A percentile compares a stretch with the other conserved stretches of the same genome.
Evolutionary conservation across 2,329 filamentous ascomycete species (phyloP).

Genomic region (Lecanicillium sp.): DNA sequence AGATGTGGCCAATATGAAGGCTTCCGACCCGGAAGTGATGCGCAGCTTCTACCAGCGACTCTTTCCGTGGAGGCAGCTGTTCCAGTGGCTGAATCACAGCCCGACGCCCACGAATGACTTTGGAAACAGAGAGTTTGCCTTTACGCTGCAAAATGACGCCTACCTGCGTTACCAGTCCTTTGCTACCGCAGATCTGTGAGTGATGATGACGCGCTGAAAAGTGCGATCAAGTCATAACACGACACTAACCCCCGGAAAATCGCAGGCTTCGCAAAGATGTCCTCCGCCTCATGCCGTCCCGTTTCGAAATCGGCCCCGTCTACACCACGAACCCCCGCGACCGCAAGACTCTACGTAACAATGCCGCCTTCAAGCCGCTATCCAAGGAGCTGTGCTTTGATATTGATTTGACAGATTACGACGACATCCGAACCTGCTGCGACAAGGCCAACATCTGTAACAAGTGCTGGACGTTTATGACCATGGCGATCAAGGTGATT

Average conservation of each 20-base stretch:
- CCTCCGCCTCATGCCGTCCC: conserved; percentile 75
- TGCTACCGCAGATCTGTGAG: conserved; percentile 44
- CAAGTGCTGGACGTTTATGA: conserved; percentile 96
- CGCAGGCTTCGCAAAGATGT: conserved; percentile 81
- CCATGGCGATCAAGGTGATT: conserved; percentile 93
- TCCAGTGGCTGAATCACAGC: conserved; percentile 97
- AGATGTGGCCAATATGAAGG: conserved; percentile 29
- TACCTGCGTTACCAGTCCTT: conserved; percentile 85
- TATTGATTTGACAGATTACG: conserved; percentile 99
- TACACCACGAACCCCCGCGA: conserved; percentile 93
- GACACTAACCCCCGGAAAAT: conserved; percentile 5
- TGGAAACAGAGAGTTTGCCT: conserved; percentile 88
- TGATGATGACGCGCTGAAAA: background rate
- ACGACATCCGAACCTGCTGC: conserved; percentile 93
- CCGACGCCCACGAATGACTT: conserved; percentile 82
- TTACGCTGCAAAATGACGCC: conserved; percentile 86
- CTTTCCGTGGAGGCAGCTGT: conserved; percentile 89
- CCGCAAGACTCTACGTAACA: conserved; percentile 76
- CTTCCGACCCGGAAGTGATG: conserved; percentile 77
- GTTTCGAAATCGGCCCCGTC: conserved; percentile 98
- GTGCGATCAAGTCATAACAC: background rate
- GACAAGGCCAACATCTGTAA: conserved; percentile 86
- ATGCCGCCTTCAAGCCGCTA: conserved; percentile 74
- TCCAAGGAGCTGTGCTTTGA: conserved; percentile 96
- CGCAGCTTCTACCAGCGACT: conserved; percentile 91